Base-by-base conservation (phyloP, 2,329 filamentous ascomycete genomes). In the Magnaporthales sp. region DNA sequence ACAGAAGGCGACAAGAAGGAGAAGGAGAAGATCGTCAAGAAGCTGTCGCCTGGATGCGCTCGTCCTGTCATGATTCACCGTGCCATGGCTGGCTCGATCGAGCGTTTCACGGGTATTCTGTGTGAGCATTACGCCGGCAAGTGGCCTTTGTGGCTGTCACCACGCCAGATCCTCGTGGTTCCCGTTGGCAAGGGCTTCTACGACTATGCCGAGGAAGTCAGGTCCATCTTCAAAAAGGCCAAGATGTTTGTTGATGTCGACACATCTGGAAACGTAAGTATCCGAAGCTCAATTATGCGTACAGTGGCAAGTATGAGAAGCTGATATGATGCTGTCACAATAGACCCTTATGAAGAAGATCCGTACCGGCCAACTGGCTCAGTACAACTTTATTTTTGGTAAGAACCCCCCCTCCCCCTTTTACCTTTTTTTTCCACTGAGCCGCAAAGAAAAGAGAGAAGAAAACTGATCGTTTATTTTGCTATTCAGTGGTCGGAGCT, bases 141-240 rank as follows among this genome's bases (percentile, higher is more conserved):
- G 80, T 95, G 91, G 91, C 91, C 91, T 1, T 92, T 94, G 83
- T 95, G 91, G 91, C 80, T 95, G 69, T 91, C 88, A 71, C 91
- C 91, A n/a, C 86, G 91, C 65, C 91, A 95, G 78, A 86, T 95
- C 70, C 83, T 91, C 71, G 86, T 95, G 70, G 88, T 93, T 69
- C 91, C 91, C 9, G 90, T 92, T 68, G 91, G 91, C 78, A 88
- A 89, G 64, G 83, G 85, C 62, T 89, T 84, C 72, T 84, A 87
- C 73, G 87, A 89, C 74, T 93, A 95, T 76, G 91, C 91, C 69
- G 82, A 88, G 74, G 90, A 94, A 77, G 87, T 94, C 7, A 87
- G 90, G 73, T 77, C 79, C 68, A 80, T 89, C 69, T 89, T 93
- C 79, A 86, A 89, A 74, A 81, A 84, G 68, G 83, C 89, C 76